Evolutionary conservation across 495 filamentous ascomycete species (phyloP), one percentile per base, ranked within the genome.

Genomic region (Alectoria sarmentosa): DNA sequence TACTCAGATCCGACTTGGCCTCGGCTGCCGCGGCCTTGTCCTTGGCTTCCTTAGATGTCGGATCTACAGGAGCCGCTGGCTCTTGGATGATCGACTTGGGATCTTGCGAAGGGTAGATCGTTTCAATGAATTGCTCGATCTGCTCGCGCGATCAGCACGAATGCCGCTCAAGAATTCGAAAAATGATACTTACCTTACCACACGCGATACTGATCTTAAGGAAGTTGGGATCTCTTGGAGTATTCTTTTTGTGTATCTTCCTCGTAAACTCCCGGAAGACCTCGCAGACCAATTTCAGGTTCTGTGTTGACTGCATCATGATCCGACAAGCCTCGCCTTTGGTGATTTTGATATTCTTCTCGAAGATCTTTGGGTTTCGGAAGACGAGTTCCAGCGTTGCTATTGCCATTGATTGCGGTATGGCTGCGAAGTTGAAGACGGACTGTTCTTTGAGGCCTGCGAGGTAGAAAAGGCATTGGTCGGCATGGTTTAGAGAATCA

Each of bases 341-440:
- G 60, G 90, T 93, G 73, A 98, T 96, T 78, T 98, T 98, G 78
- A 98, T 79, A 69, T 96, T 91, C 60, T 82, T 85, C 70, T 92
- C 76, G 76, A 96, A 96, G 61, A 98, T 86, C 63, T 82, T 81
- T 41, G 90, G 90, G 73, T 98, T 98, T 70, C 90, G 87, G 83
- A 97, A 98, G 70, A 94, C 89, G 38, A 94, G 80, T 63, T 96
- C 79, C 48, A 97, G 74, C 1, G 93, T 98, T 4, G 94, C 93
- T 75, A 98, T 97, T 36, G 95, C 94, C 94, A 98, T 98, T 65
- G 87, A 79, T 76, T 98, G 94, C n/a, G 94, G 94, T 69, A 98
- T 98, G 52, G 95, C 93, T 52, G 90, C 90, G 74, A 98, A 98
- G 80, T 98, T 98, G 88, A 98, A 98, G n/a, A 96, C 91, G 74